A percentile compares a stretch with the other conserved stretches of the same genome.
Evolutionary conservation across 257 asterid species (phyloP).

Genomic region (Ophiorrhiza pumila): DNA sequence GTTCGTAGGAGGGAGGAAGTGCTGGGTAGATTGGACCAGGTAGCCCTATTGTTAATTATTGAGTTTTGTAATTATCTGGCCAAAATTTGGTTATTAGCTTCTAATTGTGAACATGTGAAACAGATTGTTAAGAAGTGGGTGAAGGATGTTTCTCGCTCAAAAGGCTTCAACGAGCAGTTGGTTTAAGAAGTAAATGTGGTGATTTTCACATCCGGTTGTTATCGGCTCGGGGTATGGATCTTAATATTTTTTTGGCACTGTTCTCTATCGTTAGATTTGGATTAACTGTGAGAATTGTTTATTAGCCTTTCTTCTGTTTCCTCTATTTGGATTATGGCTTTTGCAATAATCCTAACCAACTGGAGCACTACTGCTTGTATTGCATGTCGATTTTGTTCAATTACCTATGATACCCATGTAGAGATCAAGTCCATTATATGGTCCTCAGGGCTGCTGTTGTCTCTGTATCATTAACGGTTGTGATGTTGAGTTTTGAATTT

Average conservation of each 20-base stretch:
- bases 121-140: conserved; percentile 93
- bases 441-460: not conserved
- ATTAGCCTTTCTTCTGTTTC: not conserved
- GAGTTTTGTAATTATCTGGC: not conserved
- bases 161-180: conserved; percentile 72
- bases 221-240: conserved; percentile 76
- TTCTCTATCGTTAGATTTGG: not conserved
- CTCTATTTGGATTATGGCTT: conserved; percentile 8
- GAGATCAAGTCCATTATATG: not conserved
- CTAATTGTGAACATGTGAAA: conserved; percentile 8
- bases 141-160: conserved; percentile 64
- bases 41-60: conserved; percentile 17
- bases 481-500: no score
- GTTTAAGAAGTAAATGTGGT: conserved; percentile 86
- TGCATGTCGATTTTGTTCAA: no score
- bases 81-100: no score
- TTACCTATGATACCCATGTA: not conserved
- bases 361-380: not conserved
- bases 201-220: conserved; percentile 82
- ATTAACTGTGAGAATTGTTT: not conserved
- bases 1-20: conserved; percentile 82
- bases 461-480: no score
- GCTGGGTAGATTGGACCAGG: conserved; percentile 91
- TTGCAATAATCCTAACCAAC: not conserved
- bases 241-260: conserved; percentile 12